Base-by-base conservation (phyloP, 352 stramenopile species). In the Phytophthora hibernalis region DNA sequence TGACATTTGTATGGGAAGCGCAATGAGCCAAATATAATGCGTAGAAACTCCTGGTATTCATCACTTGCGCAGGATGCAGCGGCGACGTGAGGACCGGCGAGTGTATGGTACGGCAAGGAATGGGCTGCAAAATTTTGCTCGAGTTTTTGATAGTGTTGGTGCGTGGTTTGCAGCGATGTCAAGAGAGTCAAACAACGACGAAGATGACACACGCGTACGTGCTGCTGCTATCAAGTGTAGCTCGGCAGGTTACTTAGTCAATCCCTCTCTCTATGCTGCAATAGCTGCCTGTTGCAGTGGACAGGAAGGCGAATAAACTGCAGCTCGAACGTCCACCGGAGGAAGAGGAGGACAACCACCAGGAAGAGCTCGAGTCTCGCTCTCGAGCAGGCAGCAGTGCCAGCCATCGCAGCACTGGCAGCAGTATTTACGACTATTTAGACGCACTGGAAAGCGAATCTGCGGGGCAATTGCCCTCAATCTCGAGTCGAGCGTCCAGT, bases 341-440 rank as follows among this genome's bases (percentile, higher is more conserved):
- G 0, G 61, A 81, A 9, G 65, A 73, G 1, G 64, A 56, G n/a
- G 42, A 74, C 13, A 42, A 61, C 30, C 40, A 82, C 6, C 43
- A 52, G 3, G 35, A 65, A 16, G 68, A 85, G 31, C 56, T 65
- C 4, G 70, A 74, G 21, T 77, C 67, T 4, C 61, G 68, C n/a
- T 82, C 78, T 1, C 54, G 40, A 44, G 33, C 72, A 40, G 61
- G 42, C 9, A 69, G 58, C 26, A 65, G 2, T 45, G 16, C 50
- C 31, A 63, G 61, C 28, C 38, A 68, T 24, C 30, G 64, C 15
- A 52, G 68, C 38, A 15, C 62, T 59, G 73, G 24, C 13, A 70
- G 54, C 44, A 89, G 77, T 52, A 91, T 95, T 54, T 95, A 95
- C 54, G 86, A 92, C 58, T 95, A 91, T 65, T 58, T 95, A 21